A percentile compares a stretch with the other conserved stretches of the same genome.
phyloP scores from a whole-genome alignment of 495 filamentous ascomycete species.

The Cercophora samala region DNA sequence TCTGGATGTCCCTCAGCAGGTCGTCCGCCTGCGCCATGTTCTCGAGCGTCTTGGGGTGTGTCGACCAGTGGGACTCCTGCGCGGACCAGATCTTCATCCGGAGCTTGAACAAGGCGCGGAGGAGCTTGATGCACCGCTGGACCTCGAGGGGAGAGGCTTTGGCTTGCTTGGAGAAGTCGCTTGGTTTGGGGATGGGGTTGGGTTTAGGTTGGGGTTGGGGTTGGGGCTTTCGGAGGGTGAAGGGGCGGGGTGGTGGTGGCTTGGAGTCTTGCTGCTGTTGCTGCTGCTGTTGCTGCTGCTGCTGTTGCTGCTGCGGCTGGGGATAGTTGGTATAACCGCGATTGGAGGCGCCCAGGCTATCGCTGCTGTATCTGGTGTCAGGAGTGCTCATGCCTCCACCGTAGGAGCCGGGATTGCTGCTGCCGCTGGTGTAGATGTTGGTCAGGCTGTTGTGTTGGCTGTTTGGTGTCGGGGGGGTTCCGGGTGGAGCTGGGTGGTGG shows the following conservation, averaged over 20 bases:
- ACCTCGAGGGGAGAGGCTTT: slow-evolving; percentile 19
- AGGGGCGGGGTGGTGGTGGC: not conserved
- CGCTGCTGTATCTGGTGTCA: slow-evolving; percentile 1
- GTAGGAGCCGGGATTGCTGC: not conserved
- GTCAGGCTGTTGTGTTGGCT: not conserved
- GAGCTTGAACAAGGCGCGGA: slow-evolving; percentile 16
- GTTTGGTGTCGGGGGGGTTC: slow-evolving; percentile 3
- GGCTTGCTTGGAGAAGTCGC: slow-evolving; percentile 6
- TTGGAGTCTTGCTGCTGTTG: not conserved
- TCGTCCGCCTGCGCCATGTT: slow-evolving; percentile 14
- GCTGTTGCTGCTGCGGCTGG: not conserved
- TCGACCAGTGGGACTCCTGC: slow-evolving; percentile 8
- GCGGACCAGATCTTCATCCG: slow-evolving; percentile 20
- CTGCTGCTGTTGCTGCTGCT: not conserved
- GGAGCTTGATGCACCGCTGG: slow-evolving; percentile 20
- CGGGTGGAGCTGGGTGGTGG: not conserved
- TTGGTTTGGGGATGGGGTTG: not conserved
- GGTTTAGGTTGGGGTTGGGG: slow-evolving; percentile 4
- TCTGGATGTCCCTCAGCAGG: slow-evolving; percentile 16
- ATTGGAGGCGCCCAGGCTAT: not conserved
- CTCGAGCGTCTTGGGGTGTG: slow-evolving; percentile 4
- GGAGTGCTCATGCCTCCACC: not conserved
- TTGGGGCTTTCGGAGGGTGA: not conserved
- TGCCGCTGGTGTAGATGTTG: not conserved
- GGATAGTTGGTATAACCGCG: not conserved